phyloP scores from a whole-genome alignment of 306 rosid genomes.

The Casuarina cunninghamiana region DNA sequence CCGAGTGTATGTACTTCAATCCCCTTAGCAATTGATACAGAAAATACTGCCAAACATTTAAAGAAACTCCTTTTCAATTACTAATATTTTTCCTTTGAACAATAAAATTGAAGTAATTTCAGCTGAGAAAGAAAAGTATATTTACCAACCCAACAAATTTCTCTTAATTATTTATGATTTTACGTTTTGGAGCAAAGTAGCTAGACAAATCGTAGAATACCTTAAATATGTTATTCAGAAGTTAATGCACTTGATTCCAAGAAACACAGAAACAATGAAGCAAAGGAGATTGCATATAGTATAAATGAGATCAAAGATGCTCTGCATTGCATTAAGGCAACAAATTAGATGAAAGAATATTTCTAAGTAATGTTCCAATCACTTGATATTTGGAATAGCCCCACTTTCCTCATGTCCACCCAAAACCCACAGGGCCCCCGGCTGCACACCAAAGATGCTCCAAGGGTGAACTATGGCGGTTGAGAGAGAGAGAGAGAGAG shows the following conservation, averaged over 20 bases:
- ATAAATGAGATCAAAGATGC: not conserved
- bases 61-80: not conserved
- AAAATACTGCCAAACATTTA: conserved; percentile 50
- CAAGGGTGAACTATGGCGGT: not conserved
- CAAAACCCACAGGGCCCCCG: no score
- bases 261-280: not conserved
- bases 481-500: not conserved
- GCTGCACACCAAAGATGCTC: no score
- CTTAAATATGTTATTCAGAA: no score
- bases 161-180: no score
- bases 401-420: no score
- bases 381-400: no score
- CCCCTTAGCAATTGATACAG: conserved; percentile 65
- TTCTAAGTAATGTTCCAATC: not conserved
- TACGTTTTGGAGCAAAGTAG: not conserved
- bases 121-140: no score
- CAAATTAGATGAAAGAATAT: not conserved
- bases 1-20: conserved; percentile 72
- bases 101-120: no score
- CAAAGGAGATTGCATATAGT: not conserved
- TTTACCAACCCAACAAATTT: no score
- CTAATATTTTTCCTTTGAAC: not conserved
- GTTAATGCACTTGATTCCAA: not conserved
- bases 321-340: not conserved
- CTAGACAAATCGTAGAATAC: no score